Conservation (phyloP, 345 rosid genomes). For the Punica granatum region DNA sequence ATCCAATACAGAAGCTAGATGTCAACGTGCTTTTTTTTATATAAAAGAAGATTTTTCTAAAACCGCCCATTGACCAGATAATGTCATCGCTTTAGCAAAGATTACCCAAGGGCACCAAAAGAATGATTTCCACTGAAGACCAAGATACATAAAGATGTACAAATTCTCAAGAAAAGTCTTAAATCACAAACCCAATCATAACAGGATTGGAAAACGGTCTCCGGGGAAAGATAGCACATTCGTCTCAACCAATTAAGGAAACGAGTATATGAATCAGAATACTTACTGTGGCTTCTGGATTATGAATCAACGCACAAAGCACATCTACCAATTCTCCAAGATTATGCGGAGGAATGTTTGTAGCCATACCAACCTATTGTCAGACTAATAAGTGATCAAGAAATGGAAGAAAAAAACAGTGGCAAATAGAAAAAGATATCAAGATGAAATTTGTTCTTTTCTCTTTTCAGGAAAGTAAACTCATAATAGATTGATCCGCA, state of each 20-base stretch:
- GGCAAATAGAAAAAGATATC: background rate
- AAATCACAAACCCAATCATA: background rate
- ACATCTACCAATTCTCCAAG: slow-evolving; percentile 95
- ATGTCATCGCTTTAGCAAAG: background rate
- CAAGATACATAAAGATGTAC: background rate
- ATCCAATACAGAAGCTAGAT: background rate
- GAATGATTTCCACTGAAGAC: background rate
- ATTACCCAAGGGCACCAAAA: background rate
- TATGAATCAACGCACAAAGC: slow-evolving; percentile 80
- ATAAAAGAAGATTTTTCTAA: background rate
- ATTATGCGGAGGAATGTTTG: slow-evolving; percentile 97
- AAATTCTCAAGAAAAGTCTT: background rate
- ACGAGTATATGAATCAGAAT: background rate
- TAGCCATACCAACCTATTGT: slow-evolving; percentile 95
- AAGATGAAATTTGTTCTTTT: background rate
- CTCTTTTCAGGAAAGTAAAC: background rate
- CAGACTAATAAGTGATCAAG: slow-evolving; percentile 6
- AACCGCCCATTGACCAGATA: background rate
- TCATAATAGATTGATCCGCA: background rate
- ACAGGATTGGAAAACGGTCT: no score
- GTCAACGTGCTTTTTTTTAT: background rate
- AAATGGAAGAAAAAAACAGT: background rate
- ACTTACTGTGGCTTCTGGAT: slow-evolving; percentile 86
- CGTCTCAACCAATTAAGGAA: background rate
- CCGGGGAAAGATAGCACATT: background rate